Evolutionary conservation across 495 filamentous ascomycete genomes (phyloP).

Genomic region (Rusavskia elegans): DNA sequence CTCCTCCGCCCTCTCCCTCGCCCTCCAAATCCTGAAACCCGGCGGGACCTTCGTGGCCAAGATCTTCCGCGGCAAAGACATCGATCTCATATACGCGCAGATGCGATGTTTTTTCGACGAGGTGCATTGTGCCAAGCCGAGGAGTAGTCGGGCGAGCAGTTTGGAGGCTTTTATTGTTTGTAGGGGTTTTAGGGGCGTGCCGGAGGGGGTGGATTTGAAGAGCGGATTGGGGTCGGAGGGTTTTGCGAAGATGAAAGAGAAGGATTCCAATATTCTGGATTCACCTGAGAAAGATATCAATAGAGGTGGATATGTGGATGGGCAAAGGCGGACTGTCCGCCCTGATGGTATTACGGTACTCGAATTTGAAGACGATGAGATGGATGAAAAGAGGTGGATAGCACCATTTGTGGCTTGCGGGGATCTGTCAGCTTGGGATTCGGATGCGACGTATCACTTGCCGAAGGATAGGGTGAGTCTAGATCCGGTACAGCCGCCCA

Average conservation of each 20-base stretch:
- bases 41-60: slow-evolving; percentile 96
- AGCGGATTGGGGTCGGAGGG: slow-evolving; percentile 1
- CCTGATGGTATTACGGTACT: slow-evolving; percentile 45
- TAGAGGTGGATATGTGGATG: neutral
- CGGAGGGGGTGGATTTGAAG: slow-evolving; percentile 18
- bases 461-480: slow-evolving; percentile 63
- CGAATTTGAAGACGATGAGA: slow-evolving; percentile 38
- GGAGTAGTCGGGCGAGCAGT: slow-evolving; percentile 83
- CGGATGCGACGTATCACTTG: slow-evolving; percentile 81
- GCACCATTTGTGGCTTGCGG: slow-evolving; percentile 92
- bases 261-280: no score
- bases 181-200: slow-evolving; percentile 53
- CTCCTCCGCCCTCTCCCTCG: slow-evolving; percentile 82
- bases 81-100: slow-evolving; percentile 83
- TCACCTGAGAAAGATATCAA: no score
- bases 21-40: slow-evolving; percentile 75
- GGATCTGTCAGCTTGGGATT: slow-evolving; percentile 85
- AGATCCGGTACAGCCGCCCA: slow-evolving; percentile 91
- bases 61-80: slow-evolving; percentile 87
- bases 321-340: slow-evolving; percentile 14
- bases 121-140: slow-evolving; percentile 82
- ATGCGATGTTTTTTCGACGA: slow-evolving; percentile 76
- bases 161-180: slow-evolving; percentile 95
- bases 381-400: slow-evolving; percentile 55
- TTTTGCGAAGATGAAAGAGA: slow-evolving; percentile 4